Base-by-base conservation (phyloP, 257 asterid genomes). In the Solanum infundibuliforme region DNA sequence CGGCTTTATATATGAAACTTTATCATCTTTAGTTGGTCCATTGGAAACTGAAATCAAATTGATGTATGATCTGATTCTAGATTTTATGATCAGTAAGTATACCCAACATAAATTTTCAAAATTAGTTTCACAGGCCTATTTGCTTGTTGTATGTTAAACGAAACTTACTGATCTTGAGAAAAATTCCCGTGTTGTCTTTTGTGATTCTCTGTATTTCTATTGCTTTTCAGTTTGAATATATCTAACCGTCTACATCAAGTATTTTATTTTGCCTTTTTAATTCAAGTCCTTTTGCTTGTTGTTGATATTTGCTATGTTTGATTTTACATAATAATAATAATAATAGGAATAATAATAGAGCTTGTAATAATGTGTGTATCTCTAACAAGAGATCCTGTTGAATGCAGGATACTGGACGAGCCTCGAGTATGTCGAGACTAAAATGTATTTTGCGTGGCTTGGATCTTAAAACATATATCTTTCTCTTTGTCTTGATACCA, bases 381-480 rank as follows among this genome's bases (percentile, higher is more conserved):
- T 43, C 62, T 77, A 41, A 77, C 62, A 77, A 7, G 31, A 41
- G 60, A 39, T 62, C 69, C 65, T 87, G 34, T 75, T 39, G 72
- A 86, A 87, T 89, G 90, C 95, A 95, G 98, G 92, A 89, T n/a
- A 92, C 93, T 0, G 93, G 89, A 27, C 90, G 91, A 86, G 85
- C 91, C 55, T 84, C 86, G 88, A 91, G 93, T 90, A 91, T 93
- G 91, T 85, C 95, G 12, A 93, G 98, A 89, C 52, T 93, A 58
- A 93, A 90, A 88, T 94, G 98, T 69, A 90, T 93, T 87, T 81
- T 93, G 76, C 94, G 93, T 12, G 98, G 96, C 8, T 84, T 95
- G 74, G 96, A 94, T 82, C 85, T 95, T 36, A 95, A 93, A 88
- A 77, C 93, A 34, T 91, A 66, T 32, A 88, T 95, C 90, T 91